These are phyloP conservation scores for Serendipita sp. DNA, from an alignment of 768 basidiomycete genomes.

Conservation along the genomic window DNA sequence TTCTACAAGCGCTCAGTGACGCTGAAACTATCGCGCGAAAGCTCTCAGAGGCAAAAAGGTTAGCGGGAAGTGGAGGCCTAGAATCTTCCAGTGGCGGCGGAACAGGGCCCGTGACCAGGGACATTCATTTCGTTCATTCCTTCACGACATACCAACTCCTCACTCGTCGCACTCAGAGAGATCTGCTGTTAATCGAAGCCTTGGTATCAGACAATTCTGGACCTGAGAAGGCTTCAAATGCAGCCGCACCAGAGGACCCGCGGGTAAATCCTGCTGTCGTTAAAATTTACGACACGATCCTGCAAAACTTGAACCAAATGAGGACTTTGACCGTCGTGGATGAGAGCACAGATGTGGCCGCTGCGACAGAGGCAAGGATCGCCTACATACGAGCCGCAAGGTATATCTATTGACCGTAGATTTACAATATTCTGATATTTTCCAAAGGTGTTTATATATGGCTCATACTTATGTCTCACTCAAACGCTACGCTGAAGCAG, in stretches of 20 bases:
- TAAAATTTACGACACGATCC: conserved; percentile 64
- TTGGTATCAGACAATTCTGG: conserved; percentile 26
- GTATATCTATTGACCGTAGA: conserved; percentile 23
- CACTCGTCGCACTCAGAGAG: conserved; percentile 74
- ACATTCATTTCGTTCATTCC: conserved; percentile 71
- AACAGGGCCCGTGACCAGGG: conserved; percentile 34
- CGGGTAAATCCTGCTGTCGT: conserved; percentile 75
- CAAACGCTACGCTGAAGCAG: conserved; percentile 56
- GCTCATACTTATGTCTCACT: conserved; percentile 53
- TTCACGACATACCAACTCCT: conserved; percentile 81
- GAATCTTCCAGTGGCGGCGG: not conserved
- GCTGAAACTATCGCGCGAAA: conserved; percentile 74
- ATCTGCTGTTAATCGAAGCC: conserved; percentile 61
- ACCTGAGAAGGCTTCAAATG: conserved; percentile 15
- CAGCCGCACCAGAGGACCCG: conserved; percentile 39
- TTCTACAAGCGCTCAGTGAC: conserved; percentile 72
- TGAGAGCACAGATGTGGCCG: conserved; percentile 67
- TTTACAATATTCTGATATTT: not conserved
- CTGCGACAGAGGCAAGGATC: conserved; percentile 60
- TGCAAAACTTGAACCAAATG: conserved; percentile 78
- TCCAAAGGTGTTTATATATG: conserved; percentile 51
- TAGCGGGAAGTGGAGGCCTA: not conserved
- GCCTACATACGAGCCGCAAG: conserved; percentile 60
- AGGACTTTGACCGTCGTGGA: conserved; percentile 70
- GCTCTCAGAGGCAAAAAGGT: conserved; percentile 55